phyloP scores from a whole-genome alignment of 495 filamentous ascomycete species.

The Aspergillus sclerotiicarbonarius region DNA sequence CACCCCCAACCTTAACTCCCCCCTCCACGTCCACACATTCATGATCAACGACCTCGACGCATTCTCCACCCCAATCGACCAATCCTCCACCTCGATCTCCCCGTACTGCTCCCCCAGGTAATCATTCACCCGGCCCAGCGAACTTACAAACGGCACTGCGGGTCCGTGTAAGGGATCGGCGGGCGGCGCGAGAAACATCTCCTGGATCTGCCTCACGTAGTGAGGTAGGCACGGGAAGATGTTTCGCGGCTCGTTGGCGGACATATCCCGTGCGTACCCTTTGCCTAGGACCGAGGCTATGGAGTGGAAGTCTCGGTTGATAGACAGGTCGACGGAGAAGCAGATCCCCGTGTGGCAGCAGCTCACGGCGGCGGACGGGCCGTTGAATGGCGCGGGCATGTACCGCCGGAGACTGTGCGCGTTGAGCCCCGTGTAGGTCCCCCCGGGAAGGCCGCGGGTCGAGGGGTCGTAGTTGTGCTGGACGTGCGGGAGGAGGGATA shows the following conservation, averaged over 20 bases:
- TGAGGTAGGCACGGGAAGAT: not conserved
- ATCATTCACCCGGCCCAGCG: conserved; percentile 21
- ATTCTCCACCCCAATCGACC: conserved; percentile 26
- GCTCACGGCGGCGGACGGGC: conserved; percentile 1
- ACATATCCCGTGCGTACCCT: not conserved
- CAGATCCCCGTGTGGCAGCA: conserved; percentile 20
- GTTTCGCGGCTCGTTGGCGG: not conserved
- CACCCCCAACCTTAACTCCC: conserved; percentile 14
- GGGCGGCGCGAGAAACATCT: conserved; percentile 9
- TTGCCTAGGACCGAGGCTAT: not conserved
- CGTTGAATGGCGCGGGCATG: conserved; percentile 9
- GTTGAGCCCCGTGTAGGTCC: conserved; percentile 16
- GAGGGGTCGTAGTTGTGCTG: not conserved
- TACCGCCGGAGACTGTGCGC: conserved; percentile 18
- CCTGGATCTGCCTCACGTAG: not conserved
- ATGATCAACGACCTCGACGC: conserved; percentile 13
- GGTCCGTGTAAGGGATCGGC: conserved; percentile 9
- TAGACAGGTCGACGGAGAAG: conserved; percentile 6
- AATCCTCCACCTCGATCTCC: conserved; percentile 19
- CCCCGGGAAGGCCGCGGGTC: not conserved
- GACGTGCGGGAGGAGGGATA: conserved; percentile 10
- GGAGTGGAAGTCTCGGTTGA: conserved; percentile 10
- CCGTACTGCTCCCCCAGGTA: conserved; percentile 14
- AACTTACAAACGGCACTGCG: conserved; percentile 24
- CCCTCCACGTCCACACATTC: conserved; percentile 24